phyloP scores from a whole-genome alignment of 192 early-diverging fungal species.

The Rhizoclosmatium sp. region DNA sequence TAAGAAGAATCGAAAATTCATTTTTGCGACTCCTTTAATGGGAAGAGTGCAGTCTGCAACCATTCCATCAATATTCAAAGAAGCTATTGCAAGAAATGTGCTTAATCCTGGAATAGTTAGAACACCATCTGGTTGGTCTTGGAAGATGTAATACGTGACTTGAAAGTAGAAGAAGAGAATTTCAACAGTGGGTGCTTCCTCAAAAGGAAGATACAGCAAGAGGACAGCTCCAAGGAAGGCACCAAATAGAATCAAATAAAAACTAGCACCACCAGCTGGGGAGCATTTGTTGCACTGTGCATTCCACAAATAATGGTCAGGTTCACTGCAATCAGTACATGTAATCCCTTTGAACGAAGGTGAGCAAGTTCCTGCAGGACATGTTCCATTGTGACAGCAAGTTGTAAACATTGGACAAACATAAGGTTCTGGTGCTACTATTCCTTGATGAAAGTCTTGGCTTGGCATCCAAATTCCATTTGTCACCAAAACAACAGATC shows the following conservation, averaged over 20 bases:
- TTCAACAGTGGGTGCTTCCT: constrained; percentile 35
- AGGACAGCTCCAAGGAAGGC: constrained; percentile 21
- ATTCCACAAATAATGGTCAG: constrained; percentile 23
- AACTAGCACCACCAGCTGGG: not conserved
- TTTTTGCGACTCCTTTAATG: constrained; percentile 25
- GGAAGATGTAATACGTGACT: constrained; percentile 34
- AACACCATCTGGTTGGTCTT: not conserved
- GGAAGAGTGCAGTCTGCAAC: constrained; percentile 33
- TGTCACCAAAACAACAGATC: constrained; percentile 1
- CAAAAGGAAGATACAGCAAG: constrained; percentile 24
- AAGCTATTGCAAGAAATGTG: constrained; percentile 25
- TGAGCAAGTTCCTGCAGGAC: constrained; percentile 9
- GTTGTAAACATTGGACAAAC: constrained; percentile 16
- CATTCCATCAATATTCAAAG: constrained; percentile 38
- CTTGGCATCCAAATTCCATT: constrained; percentile 19
- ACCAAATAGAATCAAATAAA: constrained; percentile 11
- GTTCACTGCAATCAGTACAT: constrained; percentile 30
- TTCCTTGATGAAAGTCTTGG: not conserved
- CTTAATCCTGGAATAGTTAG: constrained; percentile 7
- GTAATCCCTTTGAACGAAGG: constrained; percentile 17
- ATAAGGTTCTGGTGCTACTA: constrained; percentile 9
- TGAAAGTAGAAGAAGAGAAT: constrained; percentile 42
- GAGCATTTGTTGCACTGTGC: constrained; percentile 27
- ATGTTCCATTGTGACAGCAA: constrained; percentile 21
- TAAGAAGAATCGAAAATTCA: constrained; percentile 35